Base-by-base conservation (phyloP, 164 flowering plant genomes). In the Cinnamomum micranthum region DNA sequence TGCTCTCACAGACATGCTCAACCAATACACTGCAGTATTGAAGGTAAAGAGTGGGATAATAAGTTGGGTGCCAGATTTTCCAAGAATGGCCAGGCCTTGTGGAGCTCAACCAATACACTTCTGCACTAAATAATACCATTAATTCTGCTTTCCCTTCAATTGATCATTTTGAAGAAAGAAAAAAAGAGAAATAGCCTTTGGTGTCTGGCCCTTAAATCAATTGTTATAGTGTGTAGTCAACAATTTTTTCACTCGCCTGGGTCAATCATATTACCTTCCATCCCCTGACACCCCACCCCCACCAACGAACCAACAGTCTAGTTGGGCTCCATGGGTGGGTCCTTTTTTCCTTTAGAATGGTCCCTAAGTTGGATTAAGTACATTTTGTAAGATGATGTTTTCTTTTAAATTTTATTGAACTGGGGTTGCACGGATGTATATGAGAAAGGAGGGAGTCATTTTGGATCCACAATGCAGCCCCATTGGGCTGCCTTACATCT, bases 381-480 rank as follows among this genome's bases (percentile, higher is more conserved):
- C 47, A 41, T 6, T 41, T 41, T 41, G 47, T 41, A 41, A 7
- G 7, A 6, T 47, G 15, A 19, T 22, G 6, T 55, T 55, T 55
- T n/a, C 11, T n/a, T 72, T 47, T 1, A 6, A 24, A 14, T 27
- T 17, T 35, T 6, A 20, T 55, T 55, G n/a, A 1, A 22, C 17
- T 73, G 14, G 14, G 41, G 28, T 17, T 14, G 6, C 51, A 62
- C 81, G 89, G 1, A 62, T 19, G 72, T 85, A 20, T 85, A 87
- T 64, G 74, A 12, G 33, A 71, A 68, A 77, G 92, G 92, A 20
- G 92, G 82, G 2, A 82, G 90, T 81, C 71, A 13, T 86, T 87
- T 72, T 87, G 89, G 92, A 83, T 89, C 71, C 90, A 87, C 77
- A 89, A 87, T 63, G 86, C 90, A 6, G 90, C 89, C 0, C 89